Conservation (phyloP, 139 green algal species). For the Tetradesmus lagerheimii region DNA sequence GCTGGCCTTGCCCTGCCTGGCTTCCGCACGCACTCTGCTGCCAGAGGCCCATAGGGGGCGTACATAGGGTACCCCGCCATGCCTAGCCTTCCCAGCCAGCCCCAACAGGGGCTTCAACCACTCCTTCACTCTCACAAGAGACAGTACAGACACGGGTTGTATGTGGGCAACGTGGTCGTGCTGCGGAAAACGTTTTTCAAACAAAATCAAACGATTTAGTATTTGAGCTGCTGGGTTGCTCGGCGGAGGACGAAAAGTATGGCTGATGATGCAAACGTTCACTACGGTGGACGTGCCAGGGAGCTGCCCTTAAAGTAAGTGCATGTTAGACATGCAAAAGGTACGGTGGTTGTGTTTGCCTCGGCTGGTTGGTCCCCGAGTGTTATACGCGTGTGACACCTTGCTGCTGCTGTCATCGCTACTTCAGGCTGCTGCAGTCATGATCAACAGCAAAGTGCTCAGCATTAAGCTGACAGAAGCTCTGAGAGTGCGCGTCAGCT, state of each 20-base stretch:
- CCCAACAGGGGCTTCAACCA: neutral
- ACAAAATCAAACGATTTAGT: neutral
- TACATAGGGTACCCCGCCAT: conserved; percentile 28
- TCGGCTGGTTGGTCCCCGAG: neutral
- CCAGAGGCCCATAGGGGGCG: conserved; percentile 29
- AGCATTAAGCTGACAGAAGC: neutral
- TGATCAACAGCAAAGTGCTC: neutral
- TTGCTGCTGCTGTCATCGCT: neutral
- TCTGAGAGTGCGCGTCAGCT: neutral
- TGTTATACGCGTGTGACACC: neutral
- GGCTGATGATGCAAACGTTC: neutral
- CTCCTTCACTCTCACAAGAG: neutral
- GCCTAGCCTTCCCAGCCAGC: neutral
- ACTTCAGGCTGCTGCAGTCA: neutral
- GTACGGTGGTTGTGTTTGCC: too few species aligned
- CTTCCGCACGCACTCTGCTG: conserved; percentile 16
- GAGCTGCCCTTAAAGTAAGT: neutral
- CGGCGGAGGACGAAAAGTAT: neutral
- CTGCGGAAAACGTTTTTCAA: neutral
- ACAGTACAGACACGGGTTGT: neutral
- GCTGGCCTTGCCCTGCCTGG: neutral
- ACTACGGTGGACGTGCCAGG: neutral
- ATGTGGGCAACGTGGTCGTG: neutral
- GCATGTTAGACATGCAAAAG: neutral
- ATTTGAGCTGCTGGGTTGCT: neutral